Base-by-base conservation (phyloP, 192 early-diverging fungal species). In the Funneliformis mosseae region DNA sequence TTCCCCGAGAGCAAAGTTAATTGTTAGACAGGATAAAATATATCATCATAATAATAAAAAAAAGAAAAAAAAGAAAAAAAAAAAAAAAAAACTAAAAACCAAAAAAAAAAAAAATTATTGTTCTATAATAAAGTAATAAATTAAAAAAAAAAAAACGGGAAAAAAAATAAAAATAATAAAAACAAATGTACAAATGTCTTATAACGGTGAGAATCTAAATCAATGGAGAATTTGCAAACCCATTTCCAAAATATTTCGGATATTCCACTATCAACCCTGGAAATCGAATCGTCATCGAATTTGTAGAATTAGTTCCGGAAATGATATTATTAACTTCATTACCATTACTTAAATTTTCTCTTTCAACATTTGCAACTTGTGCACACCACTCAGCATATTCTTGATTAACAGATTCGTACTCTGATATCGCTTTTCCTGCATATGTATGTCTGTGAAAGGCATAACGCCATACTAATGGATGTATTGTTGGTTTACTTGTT, bases 311-410 rank as follows among this genome's bases (percentile, higher is more conserved):
- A 21, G 50, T 55, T 21, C 16, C 50, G 33, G 33, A 69, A 28
- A 25, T n/a, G 45, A 73, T 45, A 5, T 73, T 23, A 72, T 33
- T n/a, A 7, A 59, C 46, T 2, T 6, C 27, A 61, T 21, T 76
- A 39, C 45, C 21, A 39, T 21, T 25, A 33, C 21, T 42, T n/a
- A 1, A 27, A 61, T 61, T 43, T 21, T 27, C 33, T 50, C 14
- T 60, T 27, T 38, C 55, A 11, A 61, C 39, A 41, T 42, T 76
- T 60, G 48, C 74, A 18, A 38, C 11, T 61, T 76, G 74, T 39
- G 74, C 27, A 61, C 55, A 76, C 74, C 74, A 76, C 61, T 76
- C 55, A 10, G 28, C 25, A 61, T 76, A 76, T 76, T 76, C 74
- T 76, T 76, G 55, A 76, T 38, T 76, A 21, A 76, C 74, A 38